Evolutionary conservation across 2,329 filamentous ascomycete genomes (phyloP), one percentile per base, ranked within the genome.

Genomic region (Fusarium illudens): DNA sequence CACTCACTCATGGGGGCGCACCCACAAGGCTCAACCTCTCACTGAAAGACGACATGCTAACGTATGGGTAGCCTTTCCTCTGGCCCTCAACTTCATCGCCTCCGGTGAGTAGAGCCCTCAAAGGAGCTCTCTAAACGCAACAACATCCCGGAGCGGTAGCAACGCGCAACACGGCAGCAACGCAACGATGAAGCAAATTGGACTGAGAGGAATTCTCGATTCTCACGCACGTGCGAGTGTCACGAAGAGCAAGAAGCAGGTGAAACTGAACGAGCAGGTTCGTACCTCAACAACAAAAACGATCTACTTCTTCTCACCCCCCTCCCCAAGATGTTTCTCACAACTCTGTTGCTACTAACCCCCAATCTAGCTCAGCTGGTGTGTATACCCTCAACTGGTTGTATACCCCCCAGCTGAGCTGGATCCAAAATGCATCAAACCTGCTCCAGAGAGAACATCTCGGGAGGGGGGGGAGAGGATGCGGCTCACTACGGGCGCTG

Each of bases 61-160:
- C 76, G 63, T 52, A 11, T 71, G 63, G n/a, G 49, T 74, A 96
- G 92, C 91, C 70, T 82, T 93, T 70, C 92, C 92, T 73, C 83
- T 96, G 80, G 92, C 92, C 79, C 85, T 96, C 77, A 96, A 96
- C 83, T 96, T 96, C 84, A 92, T 96, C 83, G 92, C 92, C 79
- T 93, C 92, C 84, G 92, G 92, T 96, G 89, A 95, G 92, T 95
- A 81, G 79, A 79, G 78, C 73, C n/a, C 77, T 44, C 15, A 27
- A 76, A 75, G 20, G 22, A 66, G 62, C 64, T 70, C 65, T 58
- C 25, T 39, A 59, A 54, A 50, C 54, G 39, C 39, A 44, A 34
- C n/a, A n/a, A 32, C 55, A 49, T 83, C 81, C 79, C 81, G 83
- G 84, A 88, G 89, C 88, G 89, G 89, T 86, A 87, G 88, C 86